Percentiles rank a stretch among this genome's conserved stretches.
Conservation (phyloP, 805 yeast species). For the Myxozyma udenii region DNA sequence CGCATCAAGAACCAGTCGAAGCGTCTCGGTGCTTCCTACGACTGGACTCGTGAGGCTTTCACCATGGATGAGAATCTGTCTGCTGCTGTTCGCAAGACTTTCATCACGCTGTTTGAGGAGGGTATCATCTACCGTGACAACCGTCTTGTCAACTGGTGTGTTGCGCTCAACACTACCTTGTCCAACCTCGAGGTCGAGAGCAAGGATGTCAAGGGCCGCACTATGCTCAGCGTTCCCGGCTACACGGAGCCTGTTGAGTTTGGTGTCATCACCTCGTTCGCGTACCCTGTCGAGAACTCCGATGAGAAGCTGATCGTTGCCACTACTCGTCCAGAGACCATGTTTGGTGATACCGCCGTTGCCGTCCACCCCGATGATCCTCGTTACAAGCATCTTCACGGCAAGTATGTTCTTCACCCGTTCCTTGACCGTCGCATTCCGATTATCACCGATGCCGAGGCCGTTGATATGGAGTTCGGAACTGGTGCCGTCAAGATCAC, state of each 20-base stretch:
- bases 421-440: conserved; percentile 82
- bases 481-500: conserved; percentile 99
- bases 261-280: conserved; percentile 95
- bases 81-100: conserved; percentile 83
- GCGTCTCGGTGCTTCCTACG: conserved; percentile 93
- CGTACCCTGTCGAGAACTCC: conserved; percentile 80
- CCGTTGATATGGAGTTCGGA: conserved; percentile 99
- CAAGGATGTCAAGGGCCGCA: conserved; percentile 80
- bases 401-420: conserved; percentile 88
- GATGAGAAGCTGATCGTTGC: conserved; percentile 90
- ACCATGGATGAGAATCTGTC: conserved; percentile 78
- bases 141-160: conserved; percentile 95
- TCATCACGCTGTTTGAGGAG: conserved; percentile 86
- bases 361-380: conserved; percentile 96
- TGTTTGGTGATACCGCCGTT: conserved; percentile 96
- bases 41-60: conserved; percentile 93
- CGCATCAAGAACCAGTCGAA: conserved; percentile 81
- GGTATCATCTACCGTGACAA: conserved; percentile 93
- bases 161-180: conserved; percentile 87
- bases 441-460: conserved; percentile 82
- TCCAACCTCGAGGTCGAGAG: conserved; percentile 96
- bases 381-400: conserved; percentile 91
- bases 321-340: conserved; percentile 97
- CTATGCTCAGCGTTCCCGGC: conserved; percentile 79
- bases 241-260: conserved; percentile 83